Evolutionary conservation across 1,139 yeast species (phyloP).

Genomic region (Yamadazyma triangularis): DNA sequence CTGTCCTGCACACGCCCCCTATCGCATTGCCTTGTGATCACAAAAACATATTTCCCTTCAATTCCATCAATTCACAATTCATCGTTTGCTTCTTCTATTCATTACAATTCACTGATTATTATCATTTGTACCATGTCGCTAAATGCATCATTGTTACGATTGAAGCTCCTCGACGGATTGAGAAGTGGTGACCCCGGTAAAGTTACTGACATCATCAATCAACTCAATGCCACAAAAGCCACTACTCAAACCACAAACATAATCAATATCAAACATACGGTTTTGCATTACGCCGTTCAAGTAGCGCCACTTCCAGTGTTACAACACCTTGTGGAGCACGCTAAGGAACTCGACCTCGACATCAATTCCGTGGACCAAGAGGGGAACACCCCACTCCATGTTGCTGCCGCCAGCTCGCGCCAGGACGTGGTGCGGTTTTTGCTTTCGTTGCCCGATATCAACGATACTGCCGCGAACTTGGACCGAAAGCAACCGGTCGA

Average conservation of each 20-base stretch:
- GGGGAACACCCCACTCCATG: conserved; percentile 90
- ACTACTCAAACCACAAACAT: conserved; percentile 42
- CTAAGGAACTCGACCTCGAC: conserved; percentile 36
- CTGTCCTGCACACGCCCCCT: too few relatives aligned
- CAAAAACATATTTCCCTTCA: too few relatives aligned
- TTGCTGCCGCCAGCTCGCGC: conserved; percentile 75
- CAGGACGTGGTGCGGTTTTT: conserved; percentile 70
- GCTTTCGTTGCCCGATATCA: conserved; percentile 59
- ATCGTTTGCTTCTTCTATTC: too few relatives aligned
- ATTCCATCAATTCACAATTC: too few relatives aligned
- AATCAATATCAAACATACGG: conserved; percentile 35
- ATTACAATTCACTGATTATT: too few relatives aligned
- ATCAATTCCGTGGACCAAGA: conserved; percentile 72
- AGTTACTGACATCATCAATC: conserved; percentile 38
- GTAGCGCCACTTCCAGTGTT: conserved; percentile 61
- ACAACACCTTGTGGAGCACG: conserved; percentile 30
- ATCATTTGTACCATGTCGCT: too few relatives aligned
- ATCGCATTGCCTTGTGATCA: too few relatives aligned
- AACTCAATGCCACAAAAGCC: conserved; percentile 27
- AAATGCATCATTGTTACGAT: conserved; percentile 61
- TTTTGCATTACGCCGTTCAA: conserved; percentile 86
- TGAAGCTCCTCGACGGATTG: conserved; percentile 63
- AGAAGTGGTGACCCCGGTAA: conserved; percentile 51
- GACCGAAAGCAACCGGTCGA: conserved; percentile 82
- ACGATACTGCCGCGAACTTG: conserved; percentile 78